Base-by-base conservation (phyloP, 108 stramenopile species). In the Conticribra weissflogii region DNA sequence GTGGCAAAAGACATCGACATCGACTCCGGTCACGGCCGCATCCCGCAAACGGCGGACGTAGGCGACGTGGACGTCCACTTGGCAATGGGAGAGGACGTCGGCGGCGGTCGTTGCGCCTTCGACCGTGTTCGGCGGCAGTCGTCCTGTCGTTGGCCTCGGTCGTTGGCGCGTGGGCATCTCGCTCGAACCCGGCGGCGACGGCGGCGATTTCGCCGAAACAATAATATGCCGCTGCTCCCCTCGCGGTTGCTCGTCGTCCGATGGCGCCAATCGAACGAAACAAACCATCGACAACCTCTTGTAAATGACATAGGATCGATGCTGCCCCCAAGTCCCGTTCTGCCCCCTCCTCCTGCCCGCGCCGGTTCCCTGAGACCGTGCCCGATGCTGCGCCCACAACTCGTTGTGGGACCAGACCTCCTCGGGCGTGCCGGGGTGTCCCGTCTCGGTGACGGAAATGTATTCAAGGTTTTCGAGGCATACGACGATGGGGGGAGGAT, bases 331-430 rank as follows among this genome's bases (percentile, higher is more conserved):
- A 34, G 5, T 12, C 30, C 50, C 57, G 33, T 55, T 9, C 21
- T 57, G 2, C 34, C 55, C 0, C 16, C 58, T 8, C 15, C 56
- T 17, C 27, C 49, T 31, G 3, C 17, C 25, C 34, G 21, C 5
- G 54, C n/a, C n/a, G n/a, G n/a, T n/a, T n/a, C n/a, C n/a, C n/a
- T n/a, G n/a, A n/a, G n/a, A n/a, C n/a, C n/a, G 55, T 47, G 44
- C 19, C 1, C n/a, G 45, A 53, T 68, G 71, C 36, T 78, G 76
- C 31, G 63, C 63, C 32, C 19, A 41, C 33, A 72, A 49, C 23
- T 77, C 77, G 66, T 93, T 93, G 65, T 93, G 92, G 2, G 68
- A 60, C 92, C 92, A 93, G 0, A 89, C 76, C 52, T 80, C 54
- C 54, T 90, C 86, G 12, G 89, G 89, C 9, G 62, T 76, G 17